phyloP scores from a whole-genome alignment of 352 stramenopile genomes.

The Globisporangium lucens region DNA sequence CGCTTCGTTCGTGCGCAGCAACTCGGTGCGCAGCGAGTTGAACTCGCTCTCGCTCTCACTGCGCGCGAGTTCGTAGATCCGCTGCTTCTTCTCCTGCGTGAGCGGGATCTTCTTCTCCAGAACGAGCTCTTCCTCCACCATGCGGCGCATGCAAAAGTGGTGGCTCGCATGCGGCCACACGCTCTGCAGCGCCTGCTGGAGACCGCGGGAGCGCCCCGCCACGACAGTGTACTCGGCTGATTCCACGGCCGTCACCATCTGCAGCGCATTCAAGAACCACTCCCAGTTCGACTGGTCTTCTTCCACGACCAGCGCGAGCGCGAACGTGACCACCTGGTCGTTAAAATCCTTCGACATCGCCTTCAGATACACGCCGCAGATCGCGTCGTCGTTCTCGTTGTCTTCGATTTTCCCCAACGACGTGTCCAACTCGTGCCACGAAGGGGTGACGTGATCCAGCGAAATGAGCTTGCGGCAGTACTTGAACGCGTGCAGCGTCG shows the following conservation, averaged over 20 bases:
- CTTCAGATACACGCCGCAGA: constrained; percentile 75
- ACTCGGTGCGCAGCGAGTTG: constrained; percentile 49
- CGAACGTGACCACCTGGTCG: constrained; percentile 62
- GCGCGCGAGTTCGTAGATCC: constrained; percentile 63
- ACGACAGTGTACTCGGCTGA: constrained; percentile 74
- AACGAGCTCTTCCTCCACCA: constrained; percentile 71
- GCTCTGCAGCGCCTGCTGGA: constrained; percentile 46
- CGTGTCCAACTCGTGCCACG: constrained; percentile 35
- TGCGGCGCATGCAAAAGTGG: constrained; percentile 67
- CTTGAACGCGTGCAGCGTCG: constrained; percentile 49
- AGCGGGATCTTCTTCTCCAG: constrained; percentile 56
- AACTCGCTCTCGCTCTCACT: constrained; percentile 73
- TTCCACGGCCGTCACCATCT: constrained; percentile 35
- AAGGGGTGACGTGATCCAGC: constrained; percentile 51
- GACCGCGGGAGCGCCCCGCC: constrained; percentile 45
- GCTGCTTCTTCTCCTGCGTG: constrained; percentile 61
- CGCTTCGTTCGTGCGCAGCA: constrained; percentile 51
- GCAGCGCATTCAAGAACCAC: constrained; percentile 62
- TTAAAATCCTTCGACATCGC: constrained; percentile 75
- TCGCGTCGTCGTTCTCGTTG: constrained; percentile 61
- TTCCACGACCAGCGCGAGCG: constrained; percentile 58
- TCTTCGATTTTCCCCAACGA: constrained; percentile 40
- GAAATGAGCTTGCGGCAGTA: constrained; percentile 61
- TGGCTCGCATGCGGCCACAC: constrained; percentile 59
- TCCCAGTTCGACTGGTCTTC: constrained; percentile 73